Evolutionary conservation across 768 basidiomycete genomes (phyloP).

Genomic region (Lenzites betulinus): DNA sequence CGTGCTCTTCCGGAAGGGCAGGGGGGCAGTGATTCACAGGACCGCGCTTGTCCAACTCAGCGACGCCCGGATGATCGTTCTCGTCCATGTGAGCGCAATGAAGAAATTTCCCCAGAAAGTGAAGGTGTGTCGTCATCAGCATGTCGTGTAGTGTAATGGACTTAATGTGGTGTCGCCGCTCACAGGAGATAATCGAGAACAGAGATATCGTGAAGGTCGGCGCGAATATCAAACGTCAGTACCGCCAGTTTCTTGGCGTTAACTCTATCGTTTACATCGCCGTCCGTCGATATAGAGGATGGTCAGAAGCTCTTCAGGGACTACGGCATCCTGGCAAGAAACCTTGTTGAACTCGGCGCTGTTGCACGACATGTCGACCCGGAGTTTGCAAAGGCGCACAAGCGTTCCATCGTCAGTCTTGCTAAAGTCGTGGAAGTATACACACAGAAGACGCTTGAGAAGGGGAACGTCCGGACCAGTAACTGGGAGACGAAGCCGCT

Average conservation of each 20-base stretch:
- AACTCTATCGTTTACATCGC: too few species aligned
- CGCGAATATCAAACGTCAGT: constrained; percentile 50
- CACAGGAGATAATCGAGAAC: constrained; percentile 48
- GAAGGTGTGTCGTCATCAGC: constrained; percentile 29
- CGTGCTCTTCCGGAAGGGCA: constrained; percentile 35
- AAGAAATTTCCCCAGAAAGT: constrained; percentile 46
- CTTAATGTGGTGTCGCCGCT: not conserved
- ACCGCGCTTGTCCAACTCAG: constrained; percentile 50
- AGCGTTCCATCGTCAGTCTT: constrained; percentile 44
- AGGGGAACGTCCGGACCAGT: constrained; percentile 47
- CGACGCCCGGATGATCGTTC: constrained; percentile 44
- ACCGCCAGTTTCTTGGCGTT: too few species aligned
- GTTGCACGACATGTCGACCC: constrained; percentile 45
- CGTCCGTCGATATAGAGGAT: constrained; percentile 38
- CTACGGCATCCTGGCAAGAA: constrained; percentile 43
- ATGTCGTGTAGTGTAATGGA: not conserved
- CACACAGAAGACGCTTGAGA: constrained; percentile 39
- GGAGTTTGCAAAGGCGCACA: constrained; percentile 35
- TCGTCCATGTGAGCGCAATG: constrained; percentile 53
- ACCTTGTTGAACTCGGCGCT: constrained; percentile 48
- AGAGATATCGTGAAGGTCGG: constrained; percentile 45
- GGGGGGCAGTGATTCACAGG: constrained; percentile 30
- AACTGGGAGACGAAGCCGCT: constrained; percentile 47
- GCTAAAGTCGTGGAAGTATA: constrained; percentile 47
- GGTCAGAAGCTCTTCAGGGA: constrained; percentile 51